Evolutionary conservation across 441 rosid species (phyloP), one percentile per base, ranked within the genome.

Genomic region (Adansonia madagascariensis): DNA sequence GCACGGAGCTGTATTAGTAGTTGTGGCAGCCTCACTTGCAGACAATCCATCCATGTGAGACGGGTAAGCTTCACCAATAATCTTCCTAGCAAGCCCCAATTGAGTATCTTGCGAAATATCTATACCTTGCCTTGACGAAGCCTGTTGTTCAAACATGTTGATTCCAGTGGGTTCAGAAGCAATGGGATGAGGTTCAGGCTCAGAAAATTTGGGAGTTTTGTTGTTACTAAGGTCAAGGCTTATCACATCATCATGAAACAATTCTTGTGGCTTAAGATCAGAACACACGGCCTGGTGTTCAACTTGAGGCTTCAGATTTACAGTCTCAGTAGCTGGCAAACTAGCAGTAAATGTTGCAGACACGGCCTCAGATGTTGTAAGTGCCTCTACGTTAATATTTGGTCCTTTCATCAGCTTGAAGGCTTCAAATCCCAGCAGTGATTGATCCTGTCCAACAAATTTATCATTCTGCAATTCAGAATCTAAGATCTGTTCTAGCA

Each of bases 71-170:
- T 77, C 85, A 55, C 55, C 56, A 27, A 73, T 24, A 14, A 27
- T 74, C 80, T 85, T 81, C 78, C 67, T 76, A 39, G 80, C 82
- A 82, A 71, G 82, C 83, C 85, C 88, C 35, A 78, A 35, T 65
- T 59, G 78, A 46, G 84, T 78, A 75, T 71, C 81, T 61, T 81
- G 79, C 0, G 43, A 69, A 22, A 49, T 47, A 69, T 55, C 81
- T 27, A 72, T 74, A 47, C 81, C 83, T 80, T 78, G 85, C 18
- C 69, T 56, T 3, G 59, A 63, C 61, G 80, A 76, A 79, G 59
- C 82, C 44, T 63, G 81, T 73, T 82, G 78, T 59, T 68, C 47
- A 69, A 82, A 73, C 15, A 71, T 74, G 50, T 81, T 79, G 18
- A 83, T 64, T 67, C 80, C 94, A 77, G 49, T 20, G 6, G 77